Evolutionary conservation across 495 filamentous ascomycete species (phyloP).

Genomic region (Aspergillus nidulans): DNA sequence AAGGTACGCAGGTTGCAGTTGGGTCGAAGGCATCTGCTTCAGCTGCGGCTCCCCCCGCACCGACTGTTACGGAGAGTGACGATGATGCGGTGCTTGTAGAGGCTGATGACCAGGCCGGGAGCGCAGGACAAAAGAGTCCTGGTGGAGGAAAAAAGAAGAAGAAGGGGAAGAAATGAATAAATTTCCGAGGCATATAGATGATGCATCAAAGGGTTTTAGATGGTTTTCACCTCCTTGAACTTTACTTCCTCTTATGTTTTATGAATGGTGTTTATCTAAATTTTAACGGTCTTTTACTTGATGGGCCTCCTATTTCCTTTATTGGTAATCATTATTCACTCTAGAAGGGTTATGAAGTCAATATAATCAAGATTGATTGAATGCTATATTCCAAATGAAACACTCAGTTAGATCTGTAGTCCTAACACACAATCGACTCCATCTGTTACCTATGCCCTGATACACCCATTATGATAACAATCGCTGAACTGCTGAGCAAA

Average conservation of each 20-base stretch:
- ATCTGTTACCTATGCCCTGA: background rate
- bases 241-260: conserved; percentile 3
- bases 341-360: no score
- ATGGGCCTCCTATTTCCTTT: no score
- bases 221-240: background rate
- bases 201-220: background rate
- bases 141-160: conserved; percentile 57
- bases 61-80: conserved; percentile 58
- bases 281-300: background rate
- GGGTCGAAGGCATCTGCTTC: background rate
- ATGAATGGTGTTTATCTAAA: background rate
- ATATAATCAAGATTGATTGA: no score
- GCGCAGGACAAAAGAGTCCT: conserved; percentile 30
- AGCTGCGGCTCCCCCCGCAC: conserved; percentile 13
- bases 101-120: conserved; percentile 52
- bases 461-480: background rate
- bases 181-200: background rate
- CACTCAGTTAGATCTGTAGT: no score
- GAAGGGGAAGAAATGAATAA: conserved; percentile 63
- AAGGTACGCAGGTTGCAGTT: background rate
- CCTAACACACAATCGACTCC: background rate
- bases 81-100: conserved; percentile 87
- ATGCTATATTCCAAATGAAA: no score
- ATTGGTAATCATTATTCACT: no score
- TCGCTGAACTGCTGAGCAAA: background rate